Evolutionary conservation across 495 filamentous ascomycete genomes (phyloP).

Genomic region (Penicillium antarcticum): DNA sequence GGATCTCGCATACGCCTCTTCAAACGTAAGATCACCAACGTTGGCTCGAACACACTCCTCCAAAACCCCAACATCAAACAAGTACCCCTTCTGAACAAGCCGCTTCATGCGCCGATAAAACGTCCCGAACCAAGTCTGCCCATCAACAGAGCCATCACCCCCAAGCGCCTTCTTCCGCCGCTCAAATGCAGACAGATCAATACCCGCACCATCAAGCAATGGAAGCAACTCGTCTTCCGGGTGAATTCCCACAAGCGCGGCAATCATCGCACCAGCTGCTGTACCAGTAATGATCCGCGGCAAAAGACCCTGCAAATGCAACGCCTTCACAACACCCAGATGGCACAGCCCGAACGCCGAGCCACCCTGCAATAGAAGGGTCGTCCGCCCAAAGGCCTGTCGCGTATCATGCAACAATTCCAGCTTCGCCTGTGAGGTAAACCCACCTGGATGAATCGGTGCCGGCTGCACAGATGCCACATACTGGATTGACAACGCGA

Average conservation of each 20-base stretch:
- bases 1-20: slow-evolving; percentile 85
- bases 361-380: slow-evolving; percentile 84
- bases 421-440: slow-evolving; percentile 81
- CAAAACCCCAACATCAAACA: slow-evolving; percentile 76
- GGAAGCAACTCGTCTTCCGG: slow-evolving; percentile 79
- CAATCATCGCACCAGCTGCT: slow-evolving; percentile 86
- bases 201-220: slow-evolving; percentile 72
- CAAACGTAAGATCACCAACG: slow-evolving; percentile 87
- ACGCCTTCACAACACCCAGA: slow-evolving; percentile 83
- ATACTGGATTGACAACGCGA: slow-evolving; percentile 75
- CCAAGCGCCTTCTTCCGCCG: slow-evolving; percentile 19
- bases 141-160: background rate
- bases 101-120: slow-evolving; percentile 58
- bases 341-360: slow-evolving; percentile 92
- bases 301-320: slow-evolving; percentile 78
- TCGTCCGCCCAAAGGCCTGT: slow-evolving; percentile 84
- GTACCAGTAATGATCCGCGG: slow-evolving; percentile 91
- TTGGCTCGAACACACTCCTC: slow-evolving; percentile 85
- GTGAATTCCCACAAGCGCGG: slow-evolving; percentile 84
- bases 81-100: slow-evolving; percentile 72
- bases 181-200: slow-evolving; percentile 80
- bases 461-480: slow-evolving; percentile 69
- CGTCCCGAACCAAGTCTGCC: slow-evolving; percentile 50
- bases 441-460: slow-evolving; percentile 49
- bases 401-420: slow-evolving; percentile 87